Base-by-base conservation (phyloP, 108 stramenopile genomes). In the Conticribra weissflogii region DNA sequence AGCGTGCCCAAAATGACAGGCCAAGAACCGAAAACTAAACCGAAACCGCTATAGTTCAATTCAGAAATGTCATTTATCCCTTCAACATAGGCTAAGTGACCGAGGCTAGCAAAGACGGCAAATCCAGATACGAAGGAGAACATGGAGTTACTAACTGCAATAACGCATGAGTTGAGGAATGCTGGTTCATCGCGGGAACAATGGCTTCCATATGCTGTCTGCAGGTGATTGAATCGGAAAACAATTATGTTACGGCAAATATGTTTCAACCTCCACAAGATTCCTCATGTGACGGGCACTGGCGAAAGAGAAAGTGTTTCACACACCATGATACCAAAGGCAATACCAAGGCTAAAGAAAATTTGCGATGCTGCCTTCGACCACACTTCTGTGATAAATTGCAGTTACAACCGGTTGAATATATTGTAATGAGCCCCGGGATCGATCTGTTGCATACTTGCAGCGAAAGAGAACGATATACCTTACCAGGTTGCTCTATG, bases 81-180 rank as follows among this genome's bases (percentile, higher is more conserved):
- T 50, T 79, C 72, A 7, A 28, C 32, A 47, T 56, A 73, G 28
- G 85, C 79, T 33, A 87, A 44, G 60, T 87, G 76, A 9, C 86
- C 89, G 8, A 86, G 54, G n/a, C 72, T 73, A 44, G 78, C 81
- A 68, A 89, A 89, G 22, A 89, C 86, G 9, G 86, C 88, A 71
- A 89, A 85, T 12, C 88, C 88, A 36, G 81, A 25, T 49, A 89
- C 68, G 58, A 89, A 82, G 28, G 67, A 70, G 55, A 85, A 89
- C 48, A 81, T 29, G 23, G 64, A 79, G 66, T 89, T 85, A 19
- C 71, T 50, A 0, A 80, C 0, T 16, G 80, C 82, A 46, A 89
- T 66, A n/a, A 87, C 78, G 30, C 54, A 51, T 3, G 86, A 73
- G 54, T 87, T 86, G 19, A 55, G 24, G 23, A 82, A 74, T n/a